phyloP scores from a whole-genome alignment of 177 flowering plant species.

The Vitis hybrid region DNA sequence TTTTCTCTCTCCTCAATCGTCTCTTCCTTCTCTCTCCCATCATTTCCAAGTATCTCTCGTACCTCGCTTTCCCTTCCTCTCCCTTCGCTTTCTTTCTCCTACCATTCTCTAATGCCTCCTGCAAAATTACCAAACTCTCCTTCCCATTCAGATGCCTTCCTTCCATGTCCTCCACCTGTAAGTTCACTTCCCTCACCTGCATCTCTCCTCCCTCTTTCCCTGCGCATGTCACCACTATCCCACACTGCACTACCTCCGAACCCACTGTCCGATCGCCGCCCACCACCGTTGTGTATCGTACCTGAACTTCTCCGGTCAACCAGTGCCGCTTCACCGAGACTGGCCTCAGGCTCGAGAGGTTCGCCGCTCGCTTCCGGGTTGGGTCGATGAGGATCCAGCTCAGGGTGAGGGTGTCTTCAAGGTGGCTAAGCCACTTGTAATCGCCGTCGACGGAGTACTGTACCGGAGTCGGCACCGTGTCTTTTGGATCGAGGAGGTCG shows the following conservation, averaged over 20 bases:
- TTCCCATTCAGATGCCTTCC: slow-evolving; percentile 56
- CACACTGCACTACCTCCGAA: slow-evolving; percentile 41
- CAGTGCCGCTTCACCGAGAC: slow-evolving; percentile 61
- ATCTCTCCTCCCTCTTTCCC: slow-evolving; percentile 38
- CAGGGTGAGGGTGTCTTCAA: slow-evolving; percentile 42
- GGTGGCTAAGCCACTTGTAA: slow-evolving; percentile 16
- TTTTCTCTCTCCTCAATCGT: slow-evolving; percentile 44
- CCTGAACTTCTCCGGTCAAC: slow-evolving; percentile 55
- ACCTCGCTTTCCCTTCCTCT: slow-evolving; percentile 40
- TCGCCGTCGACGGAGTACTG: slow-evolving; percentile 3
- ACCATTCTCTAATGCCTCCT: slow-evolving; percentile 34
- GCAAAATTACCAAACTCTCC: slow-evolving; percentile 54
- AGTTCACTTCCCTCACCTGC: slow-evolving; percentile 59
- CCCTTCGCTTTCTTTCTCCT: slow-evolving; percentile 27
- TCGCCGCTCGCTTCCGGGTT: slow-evolving; percentile 37
- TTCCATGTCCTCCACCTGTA: slow-evolving; percentile 77
- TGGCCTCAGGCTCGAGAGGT: slow-evolving; percentile 54
- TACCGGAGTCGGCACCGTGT: slow-evolving; percentile 33
- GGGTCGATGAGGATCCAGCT: slow-evolving; percentile 81
- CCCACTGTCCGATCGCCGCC: slow-evolving; percentile 10
- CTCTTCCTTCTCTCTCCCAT: slow-evolving; percentile 39
- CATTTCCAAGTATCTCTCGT: slow-evolving; percentile 40
- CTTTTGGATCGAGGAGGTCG: slow-evolving; percentile 62
- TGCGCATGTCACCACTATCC: slow-evolving; percentile 44
- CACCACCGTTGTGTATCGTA: slow-evolving; percentile 46